A percentile compares a stretch with the other conserved stretches of the same genome.
Conservation (phyloP, 2,329 filamentous ascomycete species). For the Alternaria triticimaculans region DNA sequence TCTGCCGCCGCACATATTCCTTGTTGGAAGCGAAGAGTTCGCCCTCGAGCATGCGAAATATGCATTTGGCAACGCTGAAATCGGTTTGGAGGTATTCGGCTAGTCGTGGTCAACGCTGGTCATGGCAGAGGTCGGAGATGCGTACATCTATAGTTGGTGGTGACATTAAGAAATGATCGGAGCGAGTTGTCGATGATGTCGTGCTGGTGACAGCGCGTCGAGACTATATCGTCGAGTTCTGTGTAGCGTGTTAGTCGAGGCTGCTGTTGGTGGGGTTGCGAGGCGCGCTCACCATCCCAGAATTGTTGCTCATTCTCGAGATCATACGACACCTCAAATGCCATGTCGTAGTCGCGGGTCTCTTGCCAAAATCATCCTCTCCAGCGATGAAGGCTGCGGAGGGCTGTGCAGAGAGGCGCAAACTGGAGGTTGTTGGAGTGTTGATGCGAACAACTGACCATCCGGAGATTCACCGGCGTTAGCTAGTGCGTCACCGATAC, state of each 20-base stretch:
- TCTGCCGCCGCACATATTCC: slow-evolving; percentile 89
- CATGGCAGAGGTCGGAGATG: not conserved
- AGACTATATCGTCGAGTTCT: slow-evolving; percentile 73
- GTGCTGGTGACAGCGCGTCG: slow-evolving; percentile 64
- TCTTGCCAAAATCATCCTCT: slow-evolving; percentile 47
- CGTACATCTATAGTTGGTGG: slow-evolving; percentile 73
- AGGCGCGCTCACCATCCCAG: slow-evolving; percentile 74
- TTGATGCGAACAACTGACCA: slow-evolving; percentile 26
- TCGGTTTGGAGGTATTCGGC: slow-evolving; percentile 77
- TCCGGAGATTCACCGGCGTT: slow-evolving; percentile 28
- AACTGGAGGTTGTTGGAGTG: slow-evolving; percentile 27
- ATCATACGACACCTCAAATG: slow-evolving; percentile 71
- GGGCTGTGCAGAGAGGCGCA: slow-evolving; percentile 26
- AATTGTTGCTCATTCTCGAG: slow-evolving; percentile 85
- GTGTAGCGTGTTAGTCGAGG: slow-evolving; percentile 29
- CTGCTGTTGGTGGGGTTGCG: slow-evolving; percentile 32
- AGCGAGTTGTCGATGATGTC: slow-evolving; percentile 82
- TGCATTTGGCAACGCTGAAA: slow-evolving; percentile 80
- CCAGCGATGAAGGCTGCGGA: slow-evolving; percentile 28
- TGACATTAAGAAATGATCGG: slow-evolving; percentile 81
- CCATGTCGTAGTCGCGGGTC: slow-evolving; percentile 57
- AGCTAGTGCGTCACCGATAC: slow-evolving; percentile 32
- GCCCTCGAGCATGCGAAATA: slow-evolving; percentile 78
- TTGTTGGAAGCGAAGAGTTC: slow-evolving; percentile 74
- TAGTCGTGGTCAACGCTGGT: slow-evolving; percentile 41